Evolutionary conservation across 78 protist genomes (phyloP), one percentile per base, ranked within the genome.

Genomic region (Paratrimastix pyriformis): DNA sequence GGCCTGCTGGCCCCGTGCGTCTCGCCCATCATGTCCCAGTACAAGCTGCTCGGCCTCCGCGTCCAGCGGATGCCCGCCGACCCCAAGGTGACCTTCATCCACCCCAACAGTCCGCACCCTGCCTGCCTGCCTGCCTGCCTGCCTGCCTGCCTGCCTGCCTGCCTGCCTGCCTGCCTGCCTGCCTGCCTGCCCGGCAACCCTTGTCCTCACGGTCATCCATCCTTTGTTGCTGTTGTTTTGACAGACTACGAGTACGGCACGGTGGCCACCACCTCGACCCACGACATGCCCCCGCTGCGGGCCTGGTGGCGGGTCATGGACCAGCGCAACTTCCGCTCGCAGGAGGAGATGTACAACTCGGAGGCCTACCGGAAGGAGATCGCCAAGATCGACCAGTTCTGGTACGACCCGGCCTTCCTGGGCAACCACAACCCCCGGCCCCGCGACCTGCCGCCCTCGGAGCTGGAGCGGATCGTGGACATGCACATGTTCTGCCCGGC

Each of bases 41-140:
- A 44, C n/a, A 21, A 13, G 43, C 5, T 78, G 39, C 60, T 78
- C 21, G 82, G 82, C 39, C 75, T 78, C 3, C 7, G 82, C 2
- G 69, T 78, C 42, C 82, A 78, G 74, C 46, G 82, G 26, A 45
- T 78, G 65, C 72, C 82, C 43, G 39, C 45, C 68, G 60, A 60
- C 44, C 54, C 75, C 7, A 3, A 21, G 43, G 29, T 65, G 44
- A n/a, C 38, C 62, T 58, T 40, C 24, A 29, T 3, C 38, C 74
- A 69, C 35, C 7, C 18, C 48, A 69, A 35, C 60, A n/a, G n/a
- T n/a, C n/a, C n/a, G n/a, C n/a, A n/a, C n/a, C n/a, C n/a, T n/a
- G n/a, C n/a, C n/a, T n/a, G n/a, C n/a, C n/a, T n/a, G n/a, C n/a
- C n/a, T n/a, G n/a, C n/a, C n/a, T n/a, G n/a, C n/a, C n/a, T n/a